These are phyloP conservation scores for Venustampulla echinocandica DNA, from an alignment of 495 filamentous ascomycete genomes.

Conservation along the genomic window DNA sequence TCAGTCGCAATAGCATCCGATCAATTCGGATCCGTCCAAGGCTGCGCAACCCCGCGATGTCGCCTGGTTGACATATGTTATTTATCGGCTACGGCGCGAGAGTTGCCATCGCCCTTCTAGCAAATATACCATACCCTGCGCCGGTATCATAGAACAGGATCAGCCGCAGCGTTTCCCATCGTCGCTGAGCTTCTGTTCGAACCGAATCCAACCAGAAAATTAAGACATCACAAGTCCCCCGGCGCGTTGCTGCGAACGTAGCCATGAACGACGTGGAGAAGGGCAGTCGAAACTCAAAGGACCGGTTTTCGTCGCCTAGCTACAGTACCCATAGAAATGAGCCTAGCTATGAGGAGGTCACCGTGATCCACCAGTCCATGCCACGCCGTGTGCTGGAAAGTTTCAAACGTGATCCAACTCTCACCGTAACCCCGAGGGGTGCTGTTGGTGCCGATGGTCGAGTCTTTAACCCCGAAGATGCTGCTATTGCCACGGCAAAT, in stretches of 20 bases:
- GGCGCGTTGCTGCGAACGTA: neutral
- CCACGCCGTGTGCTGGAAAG: conserved; percentile 56
- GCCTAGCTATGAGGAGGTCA: conserved; percentile 13
- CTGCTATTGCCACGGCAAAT: conserved; percentile 64
- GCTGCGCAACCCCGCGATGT: too few species aligned
- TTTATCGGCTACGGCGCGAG: too few species aligned
- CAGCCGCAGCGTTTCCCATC: too few species aligned
- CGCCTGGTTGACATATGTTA: too few species aligned
- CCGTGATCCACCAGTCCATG: conserved; percentile 18
- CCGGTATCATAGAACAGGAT: too few species aligned
- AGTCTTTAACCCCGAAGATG: conserved; percentile 65
- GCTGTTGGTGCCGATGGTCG: conserved; percentile 48
- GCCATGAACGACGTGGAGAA: conserved; percentile 10
- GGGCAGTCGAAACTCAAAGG: neutral
- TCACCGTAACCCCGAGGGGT: conserved; percentile 47
- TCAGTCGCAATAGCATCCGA: too few species aligned
- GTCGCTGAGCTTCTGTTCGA: too few species aligned
- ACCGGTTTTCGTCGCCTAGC: neutral
- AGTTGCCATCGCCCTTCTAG: too few species aligned
- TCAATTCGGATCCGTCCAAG: too few species aligned
- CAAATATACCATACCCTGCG: too few species aligned
- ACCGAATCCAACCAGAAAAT: too few species aligned
- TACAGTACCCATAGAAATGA: neutral
- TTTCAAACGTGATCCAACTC: conserved; percentile 73
- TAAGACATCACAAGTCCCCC: too few species aligned